Evolutionary conservation across 2,329 filamentous ascomycete genomes (phyloP).

Genomic region (Colletotrichum eremochloae): DNA sequence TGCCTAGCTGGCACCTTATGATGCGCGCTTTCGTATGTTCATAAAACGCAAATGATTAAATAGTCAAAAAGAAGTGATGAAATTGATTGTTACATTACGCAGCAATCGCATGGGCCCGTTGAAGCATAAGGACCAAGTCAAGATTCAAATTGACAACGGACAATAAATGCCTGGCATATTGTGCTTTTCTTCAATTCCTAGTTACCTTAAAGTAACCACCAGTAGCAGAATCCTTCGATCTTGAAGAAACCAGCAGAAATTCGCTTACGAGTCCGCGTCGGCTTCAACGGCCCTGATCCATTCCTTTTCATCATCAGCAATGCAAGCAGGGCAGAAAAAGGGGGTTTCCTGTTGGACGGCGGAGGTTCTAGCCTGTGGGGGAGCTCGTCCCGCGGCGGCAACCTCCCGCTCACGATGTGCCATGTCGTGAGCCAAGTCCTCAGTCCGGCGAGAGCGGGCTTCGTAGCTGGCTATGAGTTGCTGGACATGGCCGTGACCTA

Average conservation of each 20-base stretch:
- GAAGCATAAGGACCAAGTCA: background rate
- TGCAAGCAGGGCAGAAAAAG: background rate
- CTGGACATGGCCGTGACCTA: slow-evolving; percentile 10
- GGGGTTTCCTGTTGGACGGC: too few relatives aligned
- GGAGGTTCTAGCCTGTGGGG: too few relatives aligned
- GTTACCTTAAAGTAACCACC: background rate
- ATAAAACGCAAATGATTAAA: too few relatives aligned
- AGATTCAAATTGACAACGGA: background rate
- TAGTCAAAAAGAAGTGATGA: background rate
- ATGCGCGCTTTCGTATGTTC: too few relatives aligned
- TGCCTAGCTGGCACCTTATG: too few relatives aligned
- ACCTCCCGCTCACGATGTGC: background rate
- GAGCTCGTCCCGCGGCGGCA: too few relatives aligned
- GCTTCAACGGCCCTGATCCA: background rate
- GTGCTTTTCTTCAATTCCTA: background rate
- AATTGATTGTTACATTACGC: background rate
- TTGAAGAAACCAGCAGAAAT: too few relatives aligned
- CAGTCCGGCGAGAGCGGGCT: background rate
- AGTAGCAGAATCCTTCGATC: background rate
- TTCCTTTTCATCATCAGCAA: slow-evolving; percentile 1
- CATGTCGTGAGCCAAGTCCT: background rate
- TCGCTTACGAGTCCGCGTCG: background rate
- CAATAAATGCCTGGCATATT: background rate
- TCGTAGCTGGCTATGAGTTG: slow-evolving; percentile 27
- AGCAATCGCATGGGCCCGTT: background rate